Evolutionary conservation across 1,139 yeast species (phyloP).

Genomic region (Taphrina wiesneri): DNA sequence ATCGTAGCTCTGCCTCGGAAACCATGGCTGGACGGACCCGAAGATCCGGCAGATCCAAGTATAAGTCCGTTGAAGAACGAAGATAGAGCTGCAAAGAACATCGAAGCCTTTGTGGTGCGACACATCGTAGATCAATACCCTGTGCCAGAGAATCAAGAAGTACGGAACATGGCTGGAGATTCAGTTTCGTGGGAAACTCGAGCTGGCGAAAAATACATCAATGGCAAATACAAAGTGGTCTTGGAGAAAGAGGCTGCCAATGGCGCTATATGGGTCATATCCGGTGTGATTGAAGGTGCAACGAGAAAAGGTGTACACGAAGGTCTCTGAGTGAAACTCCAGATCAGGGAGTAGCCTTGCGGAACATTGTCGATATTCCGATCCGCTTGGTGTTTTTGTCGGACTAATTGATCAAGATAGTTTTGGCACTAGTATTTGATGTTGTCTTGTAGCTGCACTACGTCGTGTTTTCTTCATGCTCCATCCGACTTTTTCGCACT

Average conservation of each 20-base stretch:
- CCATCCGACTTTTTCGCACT: no score
- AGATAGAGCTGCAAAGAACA: constrained; percentile 42
- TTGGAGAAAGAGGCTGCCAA: constrained; percentile 23
- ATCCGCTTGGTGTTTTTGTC: neutral
- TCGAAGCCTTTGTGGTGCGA: constrained; percentile 43
- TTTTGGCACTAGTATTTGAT: neutral
- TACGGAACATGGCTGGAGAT: neutral
- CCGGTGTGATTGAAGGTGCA: constrained; percentile 7
- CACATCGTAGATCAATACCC: constrained; percentile 42
- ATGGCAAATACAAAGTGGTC: constrained; percentile 21
- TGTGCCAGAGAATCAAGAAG: neutral
- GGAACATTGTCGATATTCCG: no score
- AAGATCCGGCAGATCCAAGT: constrained; percentile 36
- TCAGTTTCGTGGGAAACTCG: neutral
- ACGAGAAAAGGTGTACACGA: neutral
- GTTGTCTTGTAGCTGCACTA: neutral
- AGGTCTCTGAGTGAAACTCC: neutral
- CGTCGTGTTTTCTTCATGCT: neutral
- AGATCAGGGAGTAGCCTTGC: neutral
- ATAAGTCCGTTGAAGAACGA: constrained; percentile 42
- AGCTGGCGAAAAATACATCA: constrained; percentile 7
- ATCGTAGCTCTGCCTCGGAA: constrained; percentile 43
- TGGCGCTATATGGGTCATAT: constrained; percentile 21
- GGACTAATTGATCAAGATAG: neutral
- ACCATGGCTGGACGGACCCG: constrained; percentile 47